Base-by-base conservation (phyloP, 1,284 basidiomycete species). In the Agroathelia rolfsii region DNA sequence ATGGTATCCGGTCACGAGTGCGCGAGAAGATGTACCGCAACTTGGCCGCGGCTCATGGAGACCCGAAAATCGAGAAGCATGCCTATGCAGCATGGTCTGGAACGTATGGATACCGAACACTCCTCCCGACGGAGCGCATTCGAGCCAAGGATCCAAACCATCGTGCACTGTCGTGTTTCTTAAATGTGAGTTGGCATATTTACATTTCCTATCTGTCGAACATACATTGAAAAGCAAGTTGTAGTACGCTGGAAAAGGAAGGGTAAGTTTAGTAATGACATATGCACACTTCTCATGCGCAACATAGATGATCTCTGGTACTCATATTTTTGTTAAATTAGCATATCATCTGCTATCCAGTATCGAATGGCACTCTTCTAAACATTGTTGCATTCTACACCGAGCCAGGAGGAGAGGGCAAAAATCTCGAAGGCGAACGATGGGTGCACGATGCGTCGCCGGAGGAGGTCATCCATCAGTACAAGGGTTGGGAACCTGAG, bases 181-280 rank as follows among this genome's bases (percentile, higher is more conserved):
- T 39, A 30, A 34, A 40, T n/a, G 40, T 43, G 28, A 15, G 42
- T 24, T 14, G n/a, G n/a, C n/a, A n/a, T n/a, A n/a, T n/a, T n/a
- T n/a, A n/a, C n/a, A n/a, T n/a, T n/a, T n/a, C 15, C 9, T 19
- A 16, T 12, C 9, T 30, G 15, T 16, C 5, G 26, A 7, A 15
- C 5, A 23, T 10, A 24, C n/a, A 6, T 18, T 22, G 11, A 12
- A 22, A 5, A 10, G 22, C 12, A 23, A n/a, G 2, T 18, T 33
- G 6, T 29, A 66, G 64, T 66, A 64, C 42, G 61, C 54, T 26
- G 65, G 64, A 4, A 62, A 62, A 45, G 49, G 54, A 34, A 64
- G 59, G 48, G 64, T 62, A 35, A 16, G 37, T 37, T 9, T 10
- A n/a, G n/a, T n/a, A n/a, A n/a, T n/a, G n/a, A n/a, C n/a, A n/a